Conservation (phyloP, 1,139 yeast species). For the Meyerozyma athensensis region DNA sequence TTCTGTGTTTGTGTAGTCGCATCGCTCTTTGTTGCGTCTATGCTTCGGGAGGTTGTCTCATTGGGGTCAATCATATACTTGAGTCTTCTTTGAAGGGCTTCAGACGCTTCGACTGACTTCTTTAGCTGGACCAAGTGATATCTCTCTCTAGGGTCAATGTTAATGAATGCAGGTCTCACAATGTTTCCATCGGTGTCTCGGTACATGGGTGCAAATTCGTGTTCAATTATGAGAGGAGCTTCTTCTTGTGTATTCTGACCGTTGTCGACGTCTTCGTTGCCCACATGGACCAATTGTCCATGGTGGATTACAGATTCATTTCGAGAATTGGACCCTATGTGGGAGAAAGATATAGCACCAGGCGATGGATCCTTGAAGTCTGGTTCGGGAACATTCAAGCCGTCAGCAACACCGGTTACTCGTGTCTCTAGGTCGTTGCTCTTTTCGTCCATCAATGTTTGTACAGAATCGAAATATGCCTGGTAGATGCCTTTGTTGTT, state of each 20-base stretch:
- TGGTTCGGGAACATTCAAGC: not conserved
- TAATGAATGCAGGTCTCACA: slow-evolving; percentile 45
- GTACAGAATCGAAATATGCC: slow-evolving; percentile 20
- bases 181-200: slow-evolving; percentile 34
- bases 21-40: slow-evolving; percentile 26
- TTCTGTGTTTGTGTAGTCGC: slow-evolving; percentile 42
- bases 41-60: slow-evolving; percentile 26
- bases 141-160: slow-evolving; percentile 42
- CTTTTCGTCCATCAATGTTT: slow-evolving; percentile 22
- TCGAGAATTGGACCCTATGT: slow-evolving; percentile 4
- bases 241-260: slow-evolving; percentile 1
- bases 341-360: not conserved
- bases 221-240: slow-evolving; percentile 15
- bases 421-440: slow-evolving; percentile 29
- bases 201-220: slow-evolving; percentile 32
- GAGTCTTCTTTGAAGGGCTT: slow-evolving; percentile 26
- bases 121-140: slow-evolving; percentile 40
- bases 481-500: slow-evolving; percentile 22
- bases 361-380: slow-evolving; percentile 11
- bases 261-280: slow-evolving; percentile 4
- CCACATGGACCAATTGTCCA: slow-evolving; percentile 4
- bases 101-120: slow-evolving; percentile 33
- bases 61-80: slow-evolving; percentile 40
- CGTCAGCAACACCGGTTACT: slow-evolving; percentile 22
- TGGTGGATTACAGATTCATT: slow-evolving; percentile 4